phyloP scores from a whole-genome alignment of 768 basidiomycete genomes.

The Serendipita sp. region DNA sequence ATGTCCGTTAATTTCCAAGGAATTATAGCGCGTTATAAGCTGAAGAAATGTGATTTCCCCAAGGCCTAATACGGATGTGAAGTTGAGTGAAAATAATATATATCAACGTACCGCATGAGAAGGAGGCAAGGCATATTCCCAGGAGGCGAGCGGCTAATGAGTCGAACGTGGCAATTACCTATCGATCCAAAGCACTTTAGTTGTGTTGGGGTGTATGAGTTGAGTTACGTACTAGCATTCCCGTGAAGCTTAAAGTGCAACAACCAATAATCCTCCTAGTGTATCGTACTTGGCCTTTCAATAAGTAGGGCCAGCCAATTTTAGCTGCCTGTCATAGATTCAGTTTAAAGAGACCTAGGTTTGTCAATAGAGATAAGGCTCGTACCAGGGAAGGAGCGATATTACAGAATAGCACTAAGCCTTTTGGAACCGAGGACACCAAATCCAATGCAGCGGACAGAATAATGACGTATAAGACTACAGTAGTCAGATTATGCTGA shows the following conservation, averaged over 20 bases:
- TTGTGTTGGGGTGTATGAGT: background rate
- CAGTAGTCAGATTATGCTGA: background rate
- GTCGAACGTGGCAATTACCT: constrained; percentile 69
- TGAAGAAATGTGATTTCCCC: constrained; percentile 93
- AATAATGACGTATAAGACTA: constrained; percentile 91
- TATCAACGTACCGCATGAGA: constrained; percentile 51
- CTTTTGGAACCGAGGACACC: constrained; percentile 30
- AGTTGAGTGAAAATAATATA: background rate
- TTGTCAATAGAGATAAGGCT: background rate
- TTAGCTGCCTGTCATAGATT: constrained; percentile 35
- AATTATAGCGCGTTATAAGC: constrained; percentile 68
- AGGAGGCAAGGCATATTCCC: constrained; percentile 69
- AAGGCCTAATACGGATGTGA: constrained; percentile 37
- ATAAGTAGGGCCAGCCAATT: constrained; percentile 80
- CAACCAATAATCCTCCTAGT: constrained; percentile 57
- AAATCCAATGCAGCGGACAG: constrained; percentile 91
- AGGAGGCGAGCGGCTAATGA: constrained; percentile 51
- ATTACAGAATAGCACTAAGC: constrained; percentile 89
- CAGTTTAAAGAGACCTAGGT: background rate
- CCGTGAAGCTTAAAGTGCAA: constrained; percentile 53
- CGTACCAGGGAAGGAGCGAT: constrained; percentile 68
- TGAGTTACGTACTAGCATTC: constrained; percentile 64
- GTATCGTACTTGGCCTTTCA: constrained; percentile 78
- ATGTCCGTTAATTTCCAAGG: constrained; percentile 51
- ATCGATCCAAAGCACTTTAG: background rate